Base-by-base conservation (phyloP, 495 filamentous ascomycete genomes). In the Haplographium delicatum region DNA sequence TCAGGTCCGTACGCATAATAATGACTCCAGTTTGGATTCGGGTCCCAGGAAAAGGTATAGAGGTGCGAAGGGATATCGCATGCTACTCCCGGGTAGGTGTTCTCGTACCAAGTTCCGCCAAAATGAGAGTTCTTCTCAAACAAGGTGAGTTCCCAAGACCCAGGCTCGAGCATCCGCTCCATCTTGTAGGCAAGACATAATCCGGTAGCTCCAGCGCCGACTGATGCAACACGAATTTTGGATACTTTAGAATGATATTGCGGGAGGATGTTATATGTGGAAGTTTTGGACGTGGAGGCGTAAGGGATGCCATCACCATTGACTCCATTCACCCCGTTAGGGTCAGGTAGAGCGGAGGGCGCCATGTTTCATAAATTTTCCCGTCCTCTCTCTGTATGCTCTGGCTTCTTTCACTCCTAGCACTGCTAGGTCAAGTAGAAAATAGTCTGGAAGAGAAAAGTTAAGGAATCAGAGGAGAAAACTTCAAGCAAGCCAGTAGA, bases 91-190 rank as follows among this genome's bases (percentile, higher is more conserved):
- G 75, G 75, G 46, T 81, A 81, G 11, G 68, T 66, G 56, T 80
- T 81, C 60, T 80, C 78, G 50, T 72, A 69, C 78, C 78, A 81
- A 2, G 78, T 81, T 8, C 78, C 78, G 9, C 75, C 78, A 49
- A 80, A 70, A 44, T 84, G 84, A 0, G 63, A 60, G 56, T 90
- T 91, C 73, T 89, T 90, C 62, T 91, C 87, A 64, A 86, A 90
- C 31, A 88, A 72, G 26, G 75, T 71, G n/a, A 84, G 67, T 10
- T 84, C 76, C 42, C 42, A 45, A 45, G 42, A 27, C 24, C 42
- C 42, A 43, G 68, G 64, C 34, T 59, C 47, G 47, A 70, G 60
- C 9, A 59, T 55, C n/a, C 30, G 15, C 11, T 44, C 30, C 26
- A 44, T 44, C n/a, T 51, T 44, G 30, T 51, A 43, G 22, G 42